Evolutionary conservation across 495 filamentous ascomycete species (phyloP).

Genomic region (Tuber brumale): DNA sequence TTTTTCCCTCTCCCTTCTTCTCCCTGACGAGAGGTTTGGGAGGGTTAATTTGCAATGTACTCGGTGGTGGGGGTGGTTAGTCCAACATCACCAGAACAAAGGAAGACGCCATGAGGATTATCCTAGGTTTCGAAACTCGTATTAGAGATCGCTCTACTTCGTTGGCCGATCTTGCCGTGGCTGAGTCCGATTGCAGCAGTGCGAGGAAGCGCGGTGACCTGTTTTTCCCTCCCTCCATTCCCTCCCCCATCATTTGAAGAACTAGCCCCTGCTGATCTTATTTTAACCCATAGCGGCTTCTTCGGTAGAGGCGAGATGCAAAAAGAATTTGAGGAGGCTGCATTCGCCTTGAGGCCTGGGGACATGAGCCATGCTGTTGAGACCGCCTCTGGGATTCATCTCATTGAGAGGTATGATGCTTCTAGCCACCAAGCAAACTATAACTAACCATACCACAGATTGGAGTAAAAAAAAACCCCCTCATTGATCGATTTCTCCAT

Average conservation of each 20-base stretch:
- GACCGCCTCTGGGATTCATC: constrained; percentile 88
- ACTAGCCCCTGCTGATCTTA: constrained; percentile 3
- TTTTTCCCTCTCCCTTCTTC: background rate
- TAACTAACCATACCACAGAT: background rate
- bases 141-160: constrained; percentile 62
- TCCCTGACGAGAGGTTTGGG: background rate
- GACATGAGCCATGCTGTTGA: constrained; percentile 80
- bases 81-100: constrained; percentile 79
- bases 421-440: background rate
- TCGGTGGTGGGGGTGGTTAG: constrained; percentile 43
- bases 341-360: constrained; percentile 76
- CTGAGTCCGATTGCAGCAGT: constrained; percentile 91
- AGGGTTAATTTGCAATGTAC: constrained; percentile 9
- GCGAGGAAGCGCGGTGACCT: constrained; percentile 89
- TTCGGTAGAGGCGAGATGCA: constrained; percentile 96
- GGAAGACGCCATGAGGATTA: constrained; percentile 72
- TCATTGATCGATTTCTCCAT: background rate
- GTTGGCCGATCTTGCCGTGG: constrained; percentile 73
- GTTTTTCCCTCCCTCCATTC: constrained; percentile 46
- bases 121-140: constrained; percentile 62
- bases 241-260: background rate
- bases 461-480: background rate
- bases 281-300: constrained; percentile 57
- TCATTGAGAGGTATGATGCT: constrained; percentile 76
- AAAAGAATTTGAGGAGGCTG: constrained; percentile 94